A percentile compares a stretch with the other conserved stretches of the same genome.
phyloP scores from a whole-genome alignment of 78 protist genomes.

The Thecamonas trahens region DNA sequence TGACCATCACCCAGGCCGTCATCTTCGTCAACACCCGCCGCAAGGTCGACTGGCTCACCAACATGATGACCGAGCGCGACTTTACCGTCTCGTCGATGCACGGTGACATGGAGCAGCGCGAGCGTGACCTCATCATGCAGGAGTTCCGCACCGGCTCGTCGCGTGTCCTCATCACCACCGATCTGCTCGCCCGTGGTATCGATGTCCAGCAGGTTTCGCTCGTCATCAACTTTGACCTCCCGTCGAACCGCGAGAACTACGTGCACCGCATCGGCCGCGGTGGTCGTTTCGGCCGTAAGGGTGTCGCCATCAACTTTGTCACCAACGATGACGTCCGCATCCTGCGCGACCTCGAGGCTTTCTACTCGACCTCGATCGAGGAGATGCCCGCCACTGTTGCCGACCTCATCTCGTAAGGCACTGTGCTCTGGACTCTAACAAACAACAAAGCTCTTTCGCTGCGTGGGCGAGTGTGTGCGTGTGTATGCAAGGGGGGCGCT shows the following conservation, averaged over 20 bases:
- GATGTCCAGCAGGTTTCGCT: slow-evolving; percentile 98
- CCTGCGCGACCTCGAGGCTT: slow-evolving; percentile 89
- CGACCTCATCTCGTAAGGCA: too few species aligned
- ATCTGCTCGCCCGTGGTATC: slow-evolving; percentile 97
- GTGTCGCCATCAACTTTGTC: slow-evolving; percentile 98
- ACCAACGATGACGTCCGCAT: slow-evolving; percentile 82
- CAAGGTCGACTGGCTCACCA: slow-evolving; percentile 94
- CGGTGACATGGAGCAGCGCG: slow-evolving; percentile 93
- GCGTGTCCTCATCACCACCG: slow-evolving; percentile 99
- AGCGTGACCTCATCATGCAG: slow-evolving; percentile 91
- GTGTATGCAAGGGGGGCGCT: too few species aligned
- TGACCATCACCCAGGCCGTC: slow-evolving; percentile 92
- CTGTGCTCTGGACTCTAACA: too few species aligned
- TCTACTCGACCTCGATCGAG: slow-evolving; percentile 82
- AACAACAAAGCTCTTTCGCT: too few species aligned
- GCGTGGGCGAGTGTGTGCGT: too few species aligned
- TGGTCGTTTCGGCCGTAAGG: slow-evolving; percentile 98
- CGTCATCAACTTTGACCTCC: slow-evolving; percentile 98
- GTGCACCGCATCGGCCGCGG: slow-evolving; percentile 97
- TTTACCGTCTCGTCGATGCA: slow-evolving; percentile 95
- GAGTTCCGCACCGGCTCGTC: slow-evolving; percentile 92
- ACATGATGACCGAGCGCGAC: slow-evolving; percentile 65
- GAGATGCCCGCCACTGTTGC: too few species aligned
- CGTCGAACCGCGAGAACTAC: slow-evolving; percentile 95
- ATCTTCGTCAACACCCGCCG: slow-evolving; percentile 93